Evolutionary conservation across 2,329 filamentous ascomycete species (phyloP).

Genomic region (Plenodomus lindquistii): DNA sequence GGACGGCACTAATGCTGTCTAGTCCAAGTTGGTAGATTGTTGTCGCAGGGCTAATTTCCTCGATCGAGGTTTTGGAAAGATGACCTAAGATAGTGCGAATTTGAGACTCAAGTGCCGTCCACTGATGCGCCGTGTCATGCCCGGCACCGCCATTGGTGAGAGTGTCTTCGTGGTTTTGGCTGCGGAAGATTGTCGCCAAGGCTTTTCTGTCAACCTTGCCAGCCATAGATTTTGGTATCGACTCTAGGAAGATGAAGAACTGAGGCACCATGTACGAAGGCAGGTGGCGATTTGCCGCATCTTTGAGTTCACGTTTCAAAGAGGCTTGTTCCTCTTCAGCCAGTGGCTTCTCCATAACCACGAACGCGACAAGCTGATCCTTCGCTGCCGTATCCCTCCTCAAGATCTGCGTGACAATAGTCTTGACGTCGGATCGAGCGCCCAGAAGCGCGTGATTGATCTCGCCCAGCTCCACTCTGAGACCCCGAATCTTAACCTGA

Average conservation of each 20-base stretch:
- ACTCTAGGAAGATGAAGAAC: conserved; percentile 38
- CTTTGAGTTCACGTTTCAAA: conserved; percentile 23
- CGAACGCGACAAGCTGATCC: conserved; percentile 44
- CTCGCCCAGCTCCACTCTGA: conserved; percentile 45
- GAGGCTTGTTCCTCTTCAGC: conserved; percentile 10
- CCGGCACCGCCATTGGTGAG: conserved; percentile 1
- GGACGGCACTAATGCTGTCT: conserved; percentile 85
- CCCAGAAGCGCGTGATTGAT: conserved; percentile 38
- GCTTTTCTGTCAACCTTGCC: conserved; percentile 47
- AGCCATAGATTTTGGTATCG: conserved; percentile 44
- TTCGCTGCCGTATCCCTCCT: conserved; percentile 29
- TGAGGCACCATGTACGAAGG: conserved; percentile 47
- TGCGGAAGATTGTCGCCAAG: conserved; percentile 35
- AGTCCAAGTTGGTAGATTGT: conserved; percentile 88
- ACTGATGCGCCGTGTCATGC: conserved; percentile 35
- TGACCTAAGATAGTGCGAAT: conserved; percentile 62
- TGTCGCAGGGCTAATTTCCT: conserved; percentile 61
- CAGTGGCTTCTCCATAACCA: conserved; percentile 12
- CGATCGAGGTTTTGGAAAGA: conserved; percentile 58
- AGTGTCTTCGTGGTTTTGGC: conserved; percentile 10
- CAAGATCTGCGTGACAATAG: conserved; percentile 38
- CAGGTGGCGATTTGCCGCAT: conserved; percentile 23
- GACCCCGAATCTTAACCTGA: conserved; percentile 47
- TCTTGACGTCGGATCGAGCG: conserved; percentile 22
- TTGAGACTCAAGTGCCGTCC: conserved; percentile 56